Percentiles rank a stretch among this genome's conserved stretches.
These are phyloP conservation scores for Antarctomyces pellizariae DNA, from an alignment of 495 filamentous ascomycete species.

Conservation along the genomic window DNA sequence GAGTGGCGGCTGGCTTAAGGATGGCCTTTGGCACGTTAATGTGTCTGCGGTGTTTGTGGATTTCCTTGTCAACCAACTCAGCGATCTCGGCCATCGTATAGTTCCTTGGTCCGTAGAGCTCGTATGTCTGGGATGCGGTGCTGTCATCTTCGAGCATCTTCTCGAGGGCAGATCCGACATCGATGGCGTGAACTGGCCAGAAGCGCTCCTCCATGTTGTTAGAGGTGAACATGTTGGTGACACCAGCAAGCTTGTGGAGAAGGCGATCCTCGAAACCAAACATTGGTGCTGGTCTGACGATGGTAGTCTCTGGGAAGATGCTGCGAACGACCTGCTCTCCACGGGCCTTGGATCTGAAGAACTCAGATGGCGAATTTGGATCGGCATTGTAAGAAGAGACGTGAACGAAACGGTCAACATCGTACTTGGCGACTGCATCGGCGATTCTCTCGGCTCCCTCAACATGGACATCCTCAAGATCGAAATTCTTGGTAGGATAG, in stretches of 20 bases:
- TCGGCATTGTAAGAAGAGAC: slow-evolving; percentile 88
- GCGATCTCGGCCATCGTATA: slow-evolving; percentile 77
- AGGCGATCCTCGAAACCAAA: slow-evolving; percentile 90
- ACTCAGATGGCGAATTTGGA: slow-evolving; percentile 58
- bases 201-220: slow-evolving; percentile 85
- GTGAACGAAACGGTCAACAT: slow-evolving; percentile 91
- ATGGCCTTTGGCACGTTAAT: slow-evolving; percentile 74
- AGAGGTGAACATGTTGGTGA: slow-evolving; percentile 58
- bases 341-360: slow-evolving; percentile 57
- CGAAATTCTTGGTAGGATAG: slow-evolving; percentile 97
- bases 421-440: slow-evolving; percentile 93
- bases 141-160: slow-evolving; percentile 71
- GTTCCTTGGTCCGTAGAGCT: slow-evolving; percentile 84
- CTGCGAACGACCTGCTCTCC: slow-evolving; percentile 65
- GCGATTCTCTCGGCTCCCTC: slow-evolving; percentile 88
- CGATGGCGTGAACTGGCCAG: slow-evolving; percentile 77
- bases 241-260: slow-evolving; percentile 59
- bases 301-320: slow-evolving; percentile 95
- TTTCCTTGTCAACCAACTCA: slow-evolving; percentile 74
- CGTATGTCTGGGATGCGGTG: slow-evolving; percentile 75
- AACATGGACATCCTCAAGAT: slow-evolving; percentile 76
- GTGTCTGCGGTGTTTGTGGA: slow-evolving; percentile 68
- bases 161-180: slow-evolving; percentile 75
- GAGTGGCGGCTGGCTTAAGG: slow-evolving; percentile 42
- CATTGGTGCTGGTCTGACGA: slow-evolving; percentile 82